Evolutionary conservation across 106 monocot genomes (phyloP), one percentile per base, ranked within the genome.

Genomic region (Dioscorea alata): DNA sequence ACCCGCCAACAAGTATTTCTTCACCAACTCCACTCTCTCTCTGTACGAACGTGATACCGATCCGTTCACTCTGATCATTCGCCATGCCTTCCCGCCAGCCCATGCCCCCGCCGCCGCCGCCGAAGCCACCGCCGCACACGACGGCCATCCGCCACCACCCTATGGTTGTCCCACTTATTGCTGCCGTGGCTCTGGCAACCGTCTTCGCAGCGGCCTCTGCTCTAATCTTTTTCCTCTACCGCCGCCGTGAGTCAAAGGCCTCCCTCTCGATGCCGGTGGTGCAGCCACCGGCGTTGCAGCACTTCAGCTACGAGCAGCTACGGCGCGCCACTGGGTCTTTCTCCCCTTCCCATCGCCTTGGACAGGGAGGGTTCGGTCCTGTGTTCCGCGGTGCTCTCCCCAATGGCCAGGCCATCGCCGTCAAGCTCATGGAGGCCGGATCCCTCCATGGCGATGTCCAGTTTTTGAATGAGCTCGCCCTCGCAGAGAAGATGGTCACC

Each of bases 381-480:
- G 90, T 90, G 8, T 90, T 74, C 68, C 79, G 86, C 59, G 90
- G 86, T 15, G 28, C 53, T 12, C 78, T 90, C 33, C 71, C 70
- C 18, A 69, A 58, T 17, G 81, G 83, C 2, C 65, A 75, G 63
- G 70, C 62, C n/a, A 72, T 94, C 35, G 93, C 93, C 63, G 89
- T 87, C 32, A 94, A 94, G 78, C 67, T 94, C 63, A 90, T 94
- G 90, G 87, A 94, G 54, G 77, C 84, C 48, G 90, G 90, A 4
- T 94, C 94, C 13, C 84, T 94, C 62, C 94, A 94, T 69, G 94
- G 94, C 25, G 90, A 87, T 69, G 79, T 86, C 35, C 90, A 94
- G 90, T 94, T 90, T 75, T 78, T 76, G 60, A 94, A 90, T 76
- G 94, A 94, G 80, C 86, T 94, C 70, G 48, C 82, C 34, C 75